phyloP scores from a whole-genome alignment of 2,329 filamentous ascomycete genomes.

The Aspergillus neotritici region DNA sequence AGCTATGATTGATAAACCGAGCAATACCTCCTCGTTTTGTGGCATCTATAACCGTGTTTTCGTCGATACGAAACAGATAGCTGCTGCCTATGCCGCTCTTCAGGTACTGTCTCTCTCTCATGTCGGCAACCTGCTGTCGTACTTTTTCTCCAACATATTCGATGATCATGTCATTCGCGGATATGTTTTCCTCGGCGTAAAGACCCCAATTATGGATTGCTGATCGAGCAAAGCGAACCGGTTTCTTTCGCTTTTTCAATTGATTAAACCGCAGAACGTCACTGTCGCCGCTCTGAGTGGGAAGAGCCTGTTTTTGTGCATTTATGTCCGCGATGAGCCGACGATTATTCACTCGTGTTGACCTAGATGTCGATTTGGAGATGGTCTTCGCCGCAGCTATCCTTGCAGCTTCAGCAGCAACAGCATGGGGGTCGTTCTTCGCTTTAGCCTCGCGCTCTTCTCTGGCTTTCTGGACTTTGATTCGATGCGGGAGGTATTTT shows the following conservation, averaged over 20 bases:
- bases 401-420: conserved; percentile 65
- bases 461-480: conserved; percentile 86
- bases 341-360: conserved; percentile 91
- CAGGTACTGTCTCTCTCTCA: conserved; percentile 84
- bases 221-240: conserved; percentile 93
- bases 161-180: conserved; percentile 98
- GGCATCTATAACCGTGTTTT: conserved; percentile 94
- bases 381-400: conserved; percentile 73
- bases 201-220: conserved; percentile 99
- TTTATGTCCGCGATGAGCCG: conserved; percentile 92
- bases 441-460: conserved; percentile 79
- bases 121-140: conserved; percentile 92
- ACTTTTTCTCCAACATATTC: conserved; percentile 99
- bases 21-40: conserved; percentile 98
- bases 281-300: conserved; percentile 68
- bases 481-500: conserved; percentile 94
- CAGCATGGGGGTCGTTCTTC: conserved; percentile 57
- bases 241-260: conserved; percentile 98
- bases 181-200: conserved; percentile 95
- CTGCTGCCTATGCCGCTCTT: conserved; percentile 96
- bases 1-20: conserved; percentile 96
- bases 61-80: conserved; percentile 96
- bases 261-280: conserved; percentile 97
- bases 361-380: conserved; percentile 83
- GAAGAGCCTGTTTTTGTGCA: conserved; percentile 74